Evolutionary conservation across 768 basidiomycete genomes (phyloP).

Genomic region (Clathrus columnatus): DNA sequence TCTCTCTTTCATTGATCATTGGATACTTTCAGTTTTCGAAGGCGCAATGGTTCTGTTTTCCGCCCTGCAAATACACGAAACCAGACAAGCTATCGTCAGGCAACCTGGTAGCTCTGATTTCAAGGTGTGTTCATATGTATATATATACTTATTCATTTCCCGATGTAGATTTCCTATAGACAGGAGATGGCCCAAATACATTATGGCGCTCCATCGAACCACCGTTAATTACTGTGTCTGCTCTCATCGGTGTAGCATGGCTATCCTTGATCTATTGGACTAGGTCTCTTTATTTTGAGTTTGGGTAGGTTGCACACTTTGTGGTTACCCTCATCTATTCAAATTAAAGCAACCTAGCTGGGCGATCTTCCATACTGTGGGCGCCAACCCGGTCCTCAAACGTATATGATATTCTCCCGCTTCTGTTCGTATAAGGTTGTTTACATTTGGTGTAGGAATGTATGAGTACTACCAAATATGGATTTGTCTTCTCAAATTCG

Average conservation of each 20-base stretch:
- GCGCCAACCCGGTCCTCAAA: conserved; percentile 79
- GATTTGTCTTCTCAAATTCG: conserved; percentile 82
- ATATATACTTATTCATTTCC: neutral
- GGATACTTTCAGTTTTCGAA: conserved; percentile 51
- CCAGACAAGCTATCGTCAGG: conserved; percentile 48
- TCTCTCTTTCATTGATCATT: neutral
- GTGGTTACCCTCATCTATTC: conserved; percentile 4
- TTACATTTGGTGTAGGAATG: conserved; percentile 48
- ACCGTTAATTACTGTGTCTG: conserved; percentile 66
- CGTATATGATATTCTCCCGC: conserved; percentile 34
- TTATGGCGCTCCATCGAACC: conserved; percentile 54
- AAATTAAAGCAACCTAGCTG: conserved; percentile 41
- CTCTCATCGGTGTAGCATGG: conserved; percentile 60
- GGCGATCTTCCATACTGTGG: conserved; percentile 87
- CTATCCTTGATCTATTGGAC: conserved; percentile 58
- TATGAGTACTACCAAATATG: conserved; percentile 83
- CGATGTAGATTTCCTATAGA: conserved; percentile 24
- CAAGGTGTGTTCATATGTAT: conserved; percentile 29
- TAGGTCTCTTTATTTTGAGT: conserved; percentile 66
- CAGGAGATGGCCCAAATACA: conserved; percentile 39
- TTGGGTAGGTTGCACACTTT: conserved; percentile 48
- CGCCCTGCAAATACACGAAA: conserved; percentile 70
- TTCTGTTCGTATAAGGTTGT: conserved; percentile 7
- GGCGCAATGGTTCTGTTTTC: conserved; percentile 63
- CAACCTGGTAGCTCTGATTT: conserved; percentile 25